Base-by-base conservation (phyloP, 2,329 filamentous ascomycete genomes). In the Meredithiella fracta region DNA sequence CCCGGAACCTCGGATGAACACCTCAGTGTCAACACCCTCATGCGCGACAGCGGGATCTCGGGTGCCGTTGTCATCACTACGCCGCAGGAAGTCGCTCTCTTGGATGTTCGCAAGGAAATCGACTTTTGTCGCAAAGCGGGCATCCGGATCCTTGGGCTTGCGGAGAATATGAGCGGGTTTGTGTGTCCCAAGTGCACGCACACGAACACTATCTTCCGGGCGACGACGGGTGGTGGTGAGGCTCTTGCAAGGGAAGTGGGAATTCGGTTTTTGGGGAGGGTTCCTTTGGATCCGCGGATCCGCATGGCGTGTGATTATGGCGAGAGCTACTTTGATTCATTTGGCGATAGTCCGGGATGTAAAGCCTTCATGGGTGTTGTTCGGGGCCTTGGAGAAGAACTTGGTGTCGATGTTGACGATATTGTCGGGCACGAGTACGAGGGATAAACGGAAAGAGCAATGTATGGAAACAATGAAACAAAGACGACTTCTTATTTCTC, bases 91-190 rank as follows among this genome's bases (percentile, higher is more conserved):
- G 88, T 97, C 17, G 80, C 85, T 1, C 73, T 98, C 55, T 74
- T 98, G 47, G 92, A 98, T 66, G 92, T 98, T 11, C 76, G 92
- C 62, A 97, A 96, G 70, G 92, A 98, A 69, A 91, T 98, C 58
- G 91, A 98, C 65, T 98, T 98, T 65, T 98, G 94, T 69, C 77
- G 82, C 58, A 98, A 98, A 70, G 92, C 92, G 0, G 88, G 86
- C 3, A 97, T 98, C 62, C 78, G 75, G 51, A 80, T 98, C 5
- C 68, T 98, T 2, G 92, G 92, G 0, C 73, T 98, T 42, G 92
- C 95, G 15, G 92, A 98, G 73, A 98, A 98, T 66, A 98, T 98
- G 92, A 87, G 83, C 58, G 88, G 89, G 2, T 98, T 97, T 63
- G 90, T 98, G 54, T 98, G 92, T 65, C 90, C 90, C 8, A 91